phyloP scores from a whole-genome alignment of 2,329 filamentous ascomycete genomes.

The Neurospora crassa region DNA sequence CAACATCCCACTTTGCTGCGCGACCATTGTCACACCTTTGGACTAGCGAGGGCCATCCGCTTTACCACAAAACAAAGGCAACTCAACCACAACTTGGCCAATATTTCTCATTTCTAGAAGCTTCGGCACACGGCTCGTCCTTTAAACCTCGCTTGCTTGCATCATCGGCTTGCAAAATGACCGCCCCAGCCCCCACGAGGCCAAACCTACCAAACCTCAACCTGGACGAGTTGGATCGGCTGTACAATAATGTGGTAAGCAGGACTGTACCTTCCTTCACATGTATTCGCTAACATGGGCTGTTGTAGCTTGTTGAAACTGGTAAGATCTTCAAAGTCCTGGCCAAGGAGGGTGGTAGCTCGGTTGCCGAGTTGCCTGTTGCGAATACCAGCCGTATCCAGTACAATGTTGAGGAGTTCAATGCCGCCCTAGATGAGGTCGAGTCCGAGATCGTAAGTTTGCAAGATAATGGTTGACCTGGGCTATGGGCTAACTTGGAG shows the following conservation, averaged over 20 bases:
- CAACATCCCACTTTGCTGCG: background rate
- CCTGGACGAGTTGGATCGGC: conserved; percentile 39
- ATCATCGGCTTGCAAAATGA: background rate
- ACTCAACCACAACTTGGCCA: background rate
- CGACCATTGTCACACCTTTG: background rate
- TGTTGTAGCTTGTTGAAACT: conserved; percentile 44
- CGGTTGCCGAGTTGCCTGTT: conserved; percentile 23
- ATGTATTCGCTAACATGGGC: conserved; percentile 2
- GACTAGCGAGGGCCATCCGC: background rate
- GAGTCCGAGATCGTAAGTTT: conserved; percentile 33
- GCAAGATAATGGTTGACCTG: background rate
- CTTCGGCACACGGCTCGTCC: background rate
- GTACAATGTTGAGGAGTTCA: conserved; percentile 38
- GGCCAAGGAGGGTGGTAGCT: conserved; percentile 34
- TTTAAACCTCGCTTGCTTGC: background rate
- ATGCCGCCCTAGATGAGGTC: conserved; percentile 44
- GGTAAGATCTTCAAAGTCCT: conserved; percentile 46
- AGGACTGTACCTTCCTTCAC: background rate
- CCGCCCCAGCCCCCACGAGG: background rate
- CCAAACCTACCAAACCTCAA: conserved; percentile 1
- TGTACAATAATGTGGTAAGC: conserved; percentile 47
- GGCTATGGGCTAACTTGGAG: background rate
- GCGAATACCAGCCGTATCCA: conserved; percentile 32
- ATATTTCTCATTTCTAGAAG: background rate
- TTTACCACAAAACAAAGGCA: background rate